Base-by-base conservation (phyloP, 1,284 basidiomycete genomes). In the Exobasidium cylindrosporum region DNA sequence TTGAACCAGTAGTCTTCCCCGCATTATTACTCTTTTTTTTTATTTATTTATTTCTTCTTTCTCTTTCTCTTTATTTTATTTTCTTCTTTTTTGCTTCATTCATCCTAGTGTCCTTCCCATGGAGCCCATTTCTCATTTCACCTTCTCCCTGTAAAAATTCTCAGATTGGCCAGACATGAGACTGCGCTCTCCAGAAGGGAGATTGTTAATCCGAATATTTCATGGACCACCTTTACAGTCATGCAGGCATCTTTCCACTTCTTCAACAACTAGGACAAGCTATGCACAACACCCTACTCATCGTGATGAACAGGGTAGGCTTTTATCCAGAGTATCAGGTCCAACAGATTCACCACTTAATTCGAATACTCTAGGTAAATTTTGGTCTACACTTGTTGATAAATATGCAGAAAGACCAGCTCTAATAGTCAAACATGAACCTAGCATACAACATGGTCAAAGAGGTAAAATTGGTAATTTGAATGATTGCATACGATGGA, bases 401-500 rank as follows among this genome's bases (percentile, higher is more conserved):
- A 83, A 83, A 46, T 81, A 87, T 65, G 80, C 81, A 13, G 78
- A 81, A 0, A 82, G 85, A 24, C 86, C 87, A 0, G 90, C 88
- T 0, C 81, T 92, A 14, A 84, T 90, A 32, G 88, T 86, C 57
- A 82, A 84, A 43, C 82, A 85, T 49, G 90, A 92, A 73, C 76
- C 62, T 6, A 83, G 86, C 3, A 78, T 83, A 2, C 81, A 84
- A 0, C 86, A 89, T 76, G 86, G 86, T 7, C 7, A 40, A 40
- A 7, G 35, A 52, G 21, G 21, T 24, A 11, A 28, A 49, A 17
- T 30, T n/a, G 28, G 23, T 29, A 24, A 43, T 87, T 0, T 24
- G 21, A 86, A 87, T 17, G 24, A 82, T 6, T 86, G 88, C 73
- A 82, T 92, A 4, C 85, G 86, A 17, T 92, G 90, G 90, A 85